A percentile compares a stretch with the other conserved stretches of the same genome.
These are phyloP conservation scores for Erodium trifolium DNA, from an alignment of 441 rosid species.

Conservation along the genomic window DNA sequence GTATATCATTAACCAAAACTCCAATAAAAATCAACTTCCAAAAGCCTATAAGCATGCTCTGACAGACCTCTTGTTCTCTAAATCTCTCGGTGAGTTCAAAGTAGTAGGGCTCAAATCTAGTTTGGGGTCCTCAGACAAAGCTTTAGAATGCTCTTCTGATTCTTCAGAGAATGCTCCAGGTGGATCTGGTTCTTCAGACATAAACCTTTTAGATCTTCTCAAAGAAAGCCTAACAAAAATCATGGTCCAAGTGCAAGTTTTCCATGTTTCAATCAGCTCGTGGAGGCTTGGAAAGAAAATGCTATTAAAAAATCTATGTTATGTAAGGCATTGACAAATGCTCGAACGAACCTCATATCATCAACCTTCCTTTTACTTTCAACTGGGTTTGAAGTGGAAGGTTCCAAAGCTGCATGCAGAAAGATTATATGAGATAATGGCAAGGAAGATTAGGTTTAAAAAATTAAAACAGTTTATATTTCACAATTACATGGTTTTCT, in stretches of 20 bases:
- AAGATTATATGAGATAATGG: conserved; percentile 11
- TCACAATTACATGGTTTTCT: conserved; percentile 28
- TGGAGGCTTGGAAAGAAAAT: neutral
- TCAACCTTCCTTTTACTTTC: conserved; percentile 24
- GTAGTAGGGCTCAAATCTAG: neutral
- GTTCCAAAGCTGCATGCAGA: conserved; percentile 25
- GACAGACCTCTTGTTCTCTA: neutral
- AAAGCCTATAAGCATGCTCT: neutral
- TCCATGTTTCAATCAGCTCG: neutral
- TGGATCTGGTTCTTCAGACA: neutral
- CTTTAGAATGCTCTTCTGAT: neutral
- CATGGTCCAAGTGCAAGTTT: neutral
- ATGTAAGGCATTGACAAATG: neutral
- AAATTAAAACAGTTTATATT: conserved; percentile 10
- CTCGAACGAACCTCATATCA: conserved; percentile 24
- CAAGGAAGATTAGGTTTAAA: neutral
- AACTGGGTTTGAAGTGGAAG: conserved; percentile 22
- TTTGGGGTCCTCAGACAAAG: neutral
- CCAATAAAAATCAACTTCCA: neutral
- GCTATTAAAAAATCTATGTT: neutral
- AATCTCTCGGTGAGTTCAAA: neutral
- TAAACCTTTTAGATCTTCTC: conserved; percentile 13
- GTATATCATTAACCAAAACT: neutral
- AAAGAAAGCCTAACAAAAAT: conserved; percentile 15
- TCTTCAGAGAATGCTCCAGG: neutral